phyloP scores from a whole-genome alignment of 495 filamentous ascomycete species.

The Aspergillus campestris region DNA sequence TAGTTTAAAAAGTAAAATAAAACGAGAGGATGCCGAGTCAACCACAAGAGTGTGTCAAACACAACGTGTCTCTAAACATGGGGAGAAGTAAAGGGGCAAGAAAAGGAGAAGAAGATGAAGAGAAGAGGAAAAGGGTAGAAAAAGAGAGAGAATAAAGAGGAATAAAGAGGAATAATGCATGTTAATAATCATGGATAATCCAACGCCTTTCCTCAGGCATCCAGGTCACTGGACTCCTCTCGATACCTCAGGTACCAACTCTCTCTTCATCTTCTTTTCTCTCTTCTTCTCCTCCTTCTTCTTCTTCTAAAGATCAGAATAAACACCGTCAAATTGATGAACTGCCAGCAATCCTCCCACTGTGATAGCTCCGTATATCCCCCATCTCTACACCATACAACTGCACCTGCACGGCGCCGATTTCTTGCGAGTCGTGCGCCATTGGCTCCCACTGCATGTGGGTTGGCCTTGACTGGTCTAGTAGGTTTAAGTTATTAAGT shows the following conservation, averaged over 20 bases:
- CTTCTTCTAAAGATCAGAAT: background rate
- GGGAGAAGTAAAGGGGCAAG: constrained; percentile 20
- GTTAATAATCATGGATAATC: constrained; percentile 15
- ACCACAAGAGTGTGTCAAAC: constrained; percentile 44
- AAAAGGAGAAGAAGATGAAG: constrained; percentile 2
- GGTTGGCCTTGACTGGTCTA: background rate
- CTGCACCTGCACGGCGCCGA: no score
- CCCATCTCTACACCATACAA: no score
- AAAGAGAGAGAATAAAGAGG: background rate
- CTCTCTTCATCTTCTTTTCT: background rate
- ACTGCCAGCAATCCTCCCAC: no score
- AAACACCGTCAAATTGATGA: background rate
- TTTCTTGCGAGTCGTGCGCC: no score
- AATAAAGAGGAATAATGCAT: constrained; percentile 8
- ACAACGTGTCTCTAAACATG: constrained; percentile 28
- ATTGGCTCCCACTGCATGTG: no score
- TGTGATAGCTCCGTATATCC: no score
- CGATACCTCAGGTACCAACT: background rate
- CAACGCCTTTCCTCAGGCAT: background rate
- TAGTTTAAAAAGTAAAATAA: no score
- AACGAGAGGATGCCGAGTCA: constrained; percentile 34
- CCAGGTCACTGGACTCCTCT: constrained; percentile 4
- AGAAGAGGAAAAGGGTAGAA: constrained; percentile 2
- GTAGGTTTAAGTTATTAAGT: background rate
- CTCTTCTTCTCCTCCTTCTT: background rate